Conservation (phyloP, 73 alveolate species). For the Paramecium primaurelia region DNA sequence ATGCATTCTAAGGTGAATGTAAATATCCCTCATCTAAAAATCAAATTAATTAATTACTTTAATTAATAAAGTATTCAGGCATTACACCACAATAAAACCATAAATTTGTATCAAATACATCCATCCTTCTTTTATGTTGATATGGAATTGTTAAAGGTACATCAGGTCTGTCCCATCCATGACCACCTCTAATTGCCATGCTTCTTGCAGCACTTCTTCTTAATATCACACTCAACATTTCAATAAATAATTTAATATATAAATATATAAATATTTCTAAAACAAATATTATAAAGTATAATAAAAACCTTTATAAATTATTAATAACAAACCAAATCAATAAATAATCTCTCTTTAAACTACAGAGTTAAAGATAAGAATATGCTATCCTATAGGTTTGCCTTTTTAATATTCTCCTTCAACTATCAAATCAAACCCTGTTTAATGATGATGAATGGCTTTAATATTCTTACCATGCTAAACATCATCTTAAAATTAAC, state of each 20-base stretch:
- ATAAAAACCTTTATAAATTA: not conserved
- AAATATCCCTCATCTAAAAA: conserved; percentile 15
- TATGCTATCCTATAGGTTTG: not conserved
- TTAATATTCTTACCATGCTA: not conserved
- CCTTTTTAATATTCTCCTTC: not conserved
- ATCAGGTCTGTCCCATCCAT: conserved; percentile 66
- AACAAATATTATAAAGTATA: not conserved
- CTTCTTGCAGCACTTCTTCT: not conserved
- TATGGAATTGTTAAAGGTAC: conserved; percentile 33
- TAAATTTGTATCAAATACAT: conserved; percentile 50
- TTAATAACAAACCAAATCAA: not conserved
- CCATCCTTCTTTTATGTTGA: not conserved
- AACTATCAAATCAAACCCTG: not conserved
- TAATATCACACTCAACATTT: not conserved
- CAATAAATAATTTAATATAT: not conserved
- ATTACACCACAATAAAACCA: conserved; percentile 52
- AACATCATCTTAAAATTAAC: not conserved
- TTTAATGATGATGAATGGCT: not conserved
- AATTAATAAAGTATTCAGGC: conserved; percentile 57
- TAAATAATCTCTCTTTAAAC: not conserved
- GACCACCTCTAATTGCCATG: conserved; percentile 57
- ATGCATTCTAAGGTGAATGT: not conserved
- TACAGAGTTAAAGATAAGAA: not conserved
- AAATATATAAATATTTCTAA: not conserved
- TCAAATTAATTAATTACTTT: not conserved